Evolutionary conservation across 768 basidiomycete genomes (phyloP), one percentile per base, ranked within the genome.

Genomic region (Mycena epipterygia): DNA sequence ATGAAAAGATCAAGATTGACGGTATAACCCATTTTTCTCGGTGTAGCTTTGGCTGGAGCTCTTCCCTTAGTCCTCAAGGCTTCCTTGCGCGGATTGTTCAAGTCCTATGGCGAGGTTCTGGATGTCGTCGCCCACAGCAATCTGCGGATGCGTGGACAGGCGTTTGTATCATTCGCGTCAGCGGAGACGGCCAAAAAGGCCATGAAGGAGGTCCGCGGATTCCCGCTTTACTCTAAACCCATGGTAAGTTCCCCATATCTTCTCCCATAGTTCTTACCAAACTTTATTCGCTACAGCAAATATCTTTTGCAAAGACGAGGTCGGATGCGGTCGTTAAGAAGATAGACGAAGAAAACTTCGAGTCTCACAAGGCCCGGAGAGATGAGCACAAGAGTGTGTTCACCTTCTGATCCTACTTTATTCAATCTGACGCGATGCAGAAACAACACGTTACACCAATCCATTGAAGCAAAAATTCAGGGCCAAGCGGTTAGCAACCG

Each of bases 121-220:
- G 95, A 97, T 78, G 95, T 99, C n/a, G 93, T 96, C 23, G 96
- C 97, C 13, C 98, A 99, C 80, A 83, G 86, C 60, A 99, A 98
- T 84, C 82, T 99, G 69, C 91, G 98, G 42, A 99, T 99, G 98
- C 89, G 98, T 42, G 98, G 98, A 19, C 98, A 99, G 83, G 98
- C 98, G 5, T 99, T 99, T 78, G 95, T 99, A 41, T 95, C 95
- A 41, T 98, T 99, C 80, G 87, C 87, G 65, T 90, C 90, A 37
- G 85, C 90, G 60, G 95, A 98, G 67, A 88, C 89, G 66, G 98
- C 98, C 39, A 86, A 88, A 76, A 93, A 92, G 80, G 97, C 97
- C 9, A 86, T 94, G 88, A 95, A 89, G 84, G 98, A 99, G 80
- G 96, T 98, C 44, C 88, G 91, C 69, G 90, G 95, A 41, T 99